Evolutionary conservation across 2,329 filamentous ascomycete genomes (phyloP), one percentile per base, ranked within the genome.

Genomic region (Sporothrix globosa): DNA sequence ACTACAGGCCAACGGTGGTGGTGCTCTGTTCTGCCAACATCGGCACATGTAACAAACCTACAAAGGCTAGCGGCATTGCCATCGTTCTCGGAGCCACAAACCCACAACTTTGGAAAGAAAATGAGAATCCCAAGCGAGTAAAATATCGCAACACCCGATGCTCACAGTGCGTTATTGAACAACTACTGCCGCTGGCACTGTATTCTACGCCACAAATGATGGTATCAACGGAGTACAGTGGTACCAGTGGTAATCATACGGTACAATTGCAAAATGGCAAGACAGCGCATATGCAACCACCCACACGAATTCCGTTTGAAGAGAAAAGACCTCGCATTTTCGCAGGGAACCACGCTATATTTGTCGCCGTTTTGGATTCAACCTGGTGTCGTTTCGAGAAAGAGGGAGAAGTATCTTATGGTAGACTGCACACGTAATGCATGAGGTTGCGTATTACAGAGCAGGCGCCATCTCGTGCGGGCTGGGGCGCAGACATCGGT

Each of bases 351-450:
- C 19, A 13, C 63, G 63, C 48, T 67, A 19, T 34, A 44, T 67
- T 41, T n/a, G 50, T 67, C 65, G 65, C 65, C 65, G 65, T 56
- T 67, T 67, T 56, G 61, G 41, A 50, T 14, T 52, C 19, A 44
- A 17, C 44, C 44, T 11, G 61, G 61, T 4, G 44, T 5, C 48
- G 44, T 48, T 52, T 66, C 44, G 30, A 67, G 30, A 41, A 53
- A 27, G 41, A 63, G 13, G 41, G n/a, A 46, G 58, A 63, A 63
- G 11, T 60, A 13, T 39, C 21, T 13, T 17, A 24, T 44, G 39
- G 56, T 14, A 44, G n/a, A 14, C 58, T 46, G 39, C 34, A 46
- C 39, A 21, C 39, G 41, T 46, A 63, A 46, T 30, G 21, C 39
- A 56, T 27, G 17, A 4, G 53, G 27, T n/a, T 17, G 54, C 41